Conservation (phyloP, 495 filamentous ascomycete genomes). For the Podospora conica region DNA sequence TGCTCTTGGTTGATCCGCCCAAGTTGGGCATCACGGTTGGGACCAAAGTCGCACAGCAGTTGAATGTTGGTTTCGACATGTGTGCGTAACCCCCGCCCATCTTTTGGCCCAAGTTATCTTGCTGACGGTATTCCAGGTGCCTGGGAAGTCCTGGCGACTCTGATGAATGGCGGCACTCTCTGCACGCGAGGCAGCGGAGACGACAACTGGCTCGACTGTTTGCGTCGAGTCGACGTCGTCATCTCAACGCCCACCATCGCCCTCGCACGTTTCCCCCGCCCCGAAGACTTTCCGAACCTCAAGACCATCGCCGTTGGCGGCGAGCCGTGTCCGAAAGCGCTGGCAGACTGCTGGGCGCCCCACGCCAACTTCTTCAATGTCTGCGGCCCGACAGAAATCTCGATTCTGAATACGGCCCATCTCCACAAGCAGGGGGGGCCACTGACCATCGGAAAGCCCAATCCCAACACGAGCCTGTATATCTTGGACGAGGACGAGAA, state of each 20-base stretch:
- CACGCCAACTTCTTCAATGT: constrained; percentile 30
- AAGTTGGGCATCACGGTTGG: constrained; percentile 31
- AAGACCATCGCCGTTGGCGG: constrained; percentile 29
- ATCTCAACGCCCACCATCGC: constrained; percentile 33
- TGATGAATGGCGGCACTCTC: constrained; percentile 36
- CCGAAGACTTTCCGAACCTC: constrained; percentile 31
- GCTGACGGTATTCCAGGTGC: constrained; percentile 22
- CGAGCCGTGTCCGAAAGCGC: constrained; percentile 27
- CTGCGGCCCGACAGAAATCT: constrained; percentile 38
- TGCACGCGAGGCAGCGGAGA: constrained; percentile 23
- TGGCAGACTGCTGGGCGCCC: constrained; percentile 31
- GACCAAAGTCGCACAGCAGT: constrained; percentile 32
- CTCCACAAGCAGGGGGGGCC: constrained; percentile 24
- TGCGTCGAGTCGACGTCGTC: constrained; percentile 26
- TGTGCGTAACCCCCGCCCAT: constrained; percentile 21
- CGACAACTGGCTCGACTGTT: constrained; percentile 19
- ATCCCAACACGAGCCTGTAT: constrained; percentile 35
- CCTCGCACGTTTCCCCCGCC: constrained; percentile 17
- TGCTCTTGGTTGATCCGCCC: constrained; percentile 26
- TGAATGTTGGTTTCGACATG: constrained; percentile 39
- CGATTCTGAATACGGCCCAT: constrained; percentile 33
- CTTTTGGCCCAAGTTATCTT: background rate
- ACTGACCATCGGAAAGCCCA: constrained; percentile 34
- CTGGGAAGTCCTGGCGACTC: constrained; percentile 35
- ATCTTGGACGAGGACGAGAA: constrained; percentile 33